Base-by-base conservation (phyloP, 352 stramenopile genomes). In the Phytophthora sp. region DNA sequence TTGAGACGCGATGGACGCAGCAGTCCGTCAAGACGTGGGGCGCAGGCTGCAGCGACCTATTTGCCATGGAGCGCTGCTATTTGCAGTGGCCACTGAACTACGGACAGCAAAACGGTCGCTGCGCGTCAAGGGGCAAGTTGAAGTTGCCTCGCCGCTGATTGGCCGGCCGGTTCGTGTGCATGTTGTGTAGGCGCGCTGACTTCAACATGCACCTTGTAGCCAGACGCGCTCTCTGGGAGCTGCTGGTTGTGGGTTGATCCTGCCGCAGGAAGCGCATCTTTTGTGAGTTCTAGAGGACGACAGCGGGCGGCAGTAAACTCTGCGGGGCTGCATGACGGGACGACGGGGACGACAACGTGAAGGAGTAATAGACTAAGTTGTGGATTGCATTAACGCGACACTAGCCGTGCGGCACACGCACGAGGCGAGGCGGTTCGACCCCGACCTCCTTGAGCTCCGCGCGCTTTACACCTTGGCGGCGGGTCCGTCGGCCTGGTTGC, bases 381-480 rank as follows among this genome's bases (percentile, higher is more conserved):
- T 5, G 34, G 24, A 28, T 52, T 37, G 39, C 30, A 61, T 54
- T 60, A 6, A 60, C 52, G 39, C 34, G 18, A 44, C 24, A 34
- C 15, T 46, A n/a, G n/a, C n/a, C n/a, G n/a, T n/a, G n/a, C n/a
- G n/a, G n/a, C n/a, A 31, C 30, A 30, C 20, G 18, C 23, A 31
- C 39, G 39, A 12, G 20, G 20, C n/a, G 3, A 46, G 7, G 39
- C 17, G 39, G n/a, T 18, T 30, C 11, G 21, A 46, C 10, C 15
- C 8, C 21, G 37, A 27, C 39, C 35, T 26, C 39, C 15, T 13
- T 32, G 28, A 12, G 4, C 5, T 42, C 7, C 0, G 5, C 6
- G n/a, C 35, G 5, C 18, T 6, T 65, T 72, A 76, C 28, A 77
- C 68, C 60, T 65, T 78, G 13, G 65, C 32, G 2, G 59, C 59